Percentiles rank a stretch among this genome's conserved stretches.
phyloP scores from a whole-genome alignment of 2,329 filamentous ascomycete genomes.

The Ophiostoma ulmi region DNA sequence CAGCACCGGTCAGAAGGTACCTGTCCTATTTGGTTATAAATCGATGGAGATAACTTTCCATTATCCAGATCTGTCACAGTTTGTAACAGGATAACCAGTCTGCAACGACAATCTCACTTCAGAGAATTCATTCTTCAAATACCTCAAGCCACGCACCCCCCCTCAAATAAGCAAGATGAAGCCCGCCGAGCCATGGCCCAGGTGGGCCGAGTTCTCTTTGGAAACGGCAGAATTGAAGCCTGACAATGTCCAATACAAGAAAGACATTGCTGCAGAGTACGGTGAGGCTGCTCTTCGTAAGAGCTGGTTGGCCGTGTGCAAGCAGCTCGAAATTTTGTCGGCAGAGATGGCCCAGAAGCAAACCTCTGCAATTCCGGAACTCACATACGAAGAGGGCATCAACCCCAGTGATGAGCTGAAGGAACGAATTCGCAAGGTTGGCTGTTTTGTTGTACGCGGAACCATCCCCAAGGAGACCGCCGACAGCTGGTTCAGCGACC shows the following conservation, averaged over 20 bases:
- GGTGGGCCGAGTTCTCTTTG: neutral
- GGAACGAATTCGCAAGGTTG: slow-evolving; percentile 13
- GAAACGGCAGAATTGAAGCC: neutral
- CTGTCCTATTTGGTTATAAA: neutral
- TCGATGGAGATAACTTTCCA: neutral
- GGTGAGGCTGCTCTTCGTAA: slow-evolving; percentile 34
- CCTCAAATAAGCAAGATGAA: neutral
- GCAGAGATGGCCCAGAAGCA: slow-evolving; percentile 36
- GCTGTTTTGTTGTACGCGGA: slow-evolving; percentile 29
- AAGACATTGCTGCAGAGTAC: slow-evolving; percentile 36
- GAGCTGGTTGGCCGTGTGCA: slow-evolving; percentile 40
- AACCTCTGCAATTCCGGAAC: slow-evolving; percentile 31
- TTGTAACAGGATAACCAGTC: neutral
- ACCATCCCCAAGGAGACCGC: slow-evolving; percentile 29
- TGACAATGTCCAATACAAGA: slow-evolving; percentile 30
- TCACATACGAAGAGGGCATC: neutral
- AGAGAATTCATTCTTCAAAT: neutral
- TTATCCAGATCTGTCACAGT: neutral
- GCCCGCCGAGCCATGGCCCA: neutral
- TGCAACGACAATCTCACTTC: neutral
- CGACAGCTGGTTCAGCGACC: slow-evolving; percentile 31
- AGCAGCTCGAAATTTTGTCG: slow-evolving; percentile 35
- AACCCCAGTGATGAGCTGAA: neutral
- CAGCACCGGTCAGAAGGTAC: neutral
- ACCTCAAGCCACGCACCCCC: neutral